Conservation (phyloP, 768 basidiomycete genomes). For the Lentinula aciculospora region DNA sequence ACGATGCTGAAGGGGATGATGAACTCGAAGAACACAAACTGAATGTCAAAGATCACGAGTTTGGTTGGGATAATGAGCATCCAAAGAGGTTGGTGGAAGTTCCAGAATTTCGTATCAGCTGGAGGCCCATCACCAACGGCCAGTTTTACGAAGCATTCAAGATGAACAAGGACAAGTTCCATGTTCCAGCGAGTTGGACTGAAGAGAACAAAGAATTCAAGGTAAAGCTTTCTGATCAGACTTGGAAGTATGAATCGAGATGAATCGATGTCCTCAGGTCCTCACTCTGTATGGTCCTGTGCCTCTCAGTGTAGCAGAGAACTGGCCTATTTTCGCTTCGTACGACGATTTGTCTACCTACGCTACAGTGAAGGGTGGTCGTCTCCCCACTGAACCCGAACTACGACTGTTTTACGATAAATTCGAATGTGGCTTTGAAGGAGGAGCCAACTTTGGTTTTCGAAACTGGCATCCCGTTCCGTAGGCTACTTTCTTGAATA, state of each 20-base stretch:
- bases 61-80: slow-evolving; percentile 95
- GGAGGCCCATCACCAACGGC: slow-evolving; percentile 84
- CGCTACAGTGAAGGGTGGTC: slow-evolving; percentile 84
- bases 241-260: neutral
- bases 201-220: slow-evolving; percentile 40
- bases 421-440: slow-evolving; percentile 69
- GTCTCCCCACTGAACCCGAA: slow-evolving; percentile 89
- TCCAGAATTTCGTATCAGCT: slow-evolving; percentile 68
- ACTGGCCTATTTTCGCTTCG: slow-evolving; percentile 85
- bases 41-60: slow-evolving; percentile 54
- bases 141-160: slow-evolving; percentile 72
- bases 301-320: slow-evolving; percentile 61
- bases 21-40: slow-evolving; percentile 19
- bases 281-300: slow-evolving; percentile 88
- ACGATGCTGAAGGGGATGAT: slow-evolving; percentile 78
- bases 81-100: slow-evolving; percentile 61
- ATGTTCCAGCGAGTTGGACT: slow-evolving; percentile 74
- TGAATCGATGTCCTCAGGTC: slow-evolving; percentile 37
- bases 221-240: slow-evolving; percentile 26
- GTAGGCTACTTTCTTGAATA: slow-evolving; percentile 38
- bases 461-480: slow-evolving; percentile 92
- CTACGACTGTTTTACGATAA: slow-evolving; percentile 73
- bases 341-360: slow-evolving; percentile 76
- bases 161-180: slow-evolving; percentile 24
- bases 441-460: slow-evolving; percentile 80